Percentiles rank a stretch among this genome's conserved stretches.
Conservation (phyloP, 495 filamentous ascomycete species). For the Aspergillus funiculosus region DNA sequence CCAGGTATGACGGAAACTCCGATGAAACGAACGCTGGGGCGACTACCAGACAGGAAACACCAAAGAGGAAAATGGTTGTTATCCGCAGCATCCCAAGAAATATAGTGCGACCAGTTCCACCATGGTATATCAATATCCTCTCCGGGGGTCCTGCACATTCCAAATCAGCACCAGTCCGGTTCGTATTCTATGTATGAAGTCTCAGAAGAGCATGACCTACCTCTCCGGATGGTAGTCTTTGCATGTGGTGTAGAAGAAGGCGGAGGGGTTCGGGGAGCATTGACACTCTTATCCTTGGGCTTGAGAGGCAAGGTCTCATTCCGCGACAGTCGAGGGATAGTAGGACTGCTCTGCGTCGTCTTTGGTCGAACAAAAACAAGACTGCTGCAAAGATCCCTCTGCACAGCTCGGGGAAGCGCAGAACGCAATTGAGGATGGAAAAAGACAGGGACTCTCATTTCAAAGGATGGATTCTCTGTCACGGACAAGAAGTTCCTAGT, state of each 20-base stretch:
- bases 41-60: constrained; percentile 54
- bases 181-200: not conserved
- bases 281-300: constrained; percentile 18
- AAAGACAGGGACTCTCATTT: constrained; percentile 30
- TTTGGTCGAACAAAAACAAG: constrained; percentile 29
- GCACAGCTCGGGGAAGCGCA: constrained; percentile 22
- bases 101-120: constrained; percentile 57
- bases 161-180: constrained; percentile 14
- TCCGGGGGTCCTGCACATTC: constrained; percentile 42
- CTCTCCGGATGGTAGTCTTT: constrained; percentile 28
- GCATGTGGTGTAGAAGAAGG: constrained; percentile 19
- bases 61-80: constrained; percentile 64
- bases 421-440: constrained; percentile 34
- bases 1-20: constrained; percentile 41
- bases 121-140: constrained; percentile 64
- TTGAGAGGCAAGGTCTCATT: constrained; percentile 19
- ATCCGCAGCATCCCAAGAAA: constrained; percentile 65
- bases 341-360: constrained; percentile 23
- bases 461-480: not conserved
- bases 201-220: constrained; percentile 13
- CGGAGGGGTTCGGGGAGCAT: constrained; percentile 10
- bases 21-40: constrained; percentile 53
- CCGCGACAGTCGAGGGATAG: constrained; percentile 25
- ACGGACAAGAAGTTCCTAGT: not conserved
- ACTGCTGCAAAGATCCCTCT: constrained; percentile 24